Base-by-base conservation (phyloP, 148 eudicot genomes). In the Drosera capensis region DNA sequence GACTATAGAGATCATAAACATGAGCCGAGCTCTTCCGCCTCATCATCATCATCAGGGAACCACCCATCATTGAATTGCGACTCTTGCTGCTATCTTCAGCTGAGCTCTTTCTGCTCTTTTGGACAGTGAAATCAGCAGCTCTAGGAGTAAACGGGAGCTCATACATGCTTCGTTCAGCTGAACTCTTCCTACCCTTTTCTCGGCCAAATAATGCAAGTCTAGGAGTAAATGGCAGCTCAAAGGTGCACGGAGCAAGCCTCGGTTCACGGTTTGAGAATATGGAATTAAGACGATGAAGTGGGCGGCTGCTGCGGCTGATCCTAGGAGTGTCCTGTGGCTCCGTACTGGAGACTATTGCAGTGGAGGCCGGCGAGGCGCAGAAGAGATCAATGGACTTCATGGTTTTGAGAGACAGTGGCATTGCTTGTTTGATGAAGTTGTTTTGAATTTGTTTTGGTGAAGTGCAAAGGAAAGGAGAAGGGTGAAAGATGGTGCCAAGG, bases 301-400 rank as follows among this genome's bases (percentile, higher is more conserved):
- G 65, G 43, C 66, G 6, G 70, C 53, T 20, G 59, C 71, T 15
- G 31, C 57, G 72, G 20, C 69, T 71, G 41, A 71, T 62, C 55
- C 69, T 64, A 59, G 74, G 43, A 15, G 38, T 15, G 8, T 51
- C 64, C 22, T 65, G 78, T 44, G 71, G n/a, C n/a, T n/a, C 79
- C 48, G 62, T 64, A 68, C 71, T 80, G 1, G 95, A 74, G 25
- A 82, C 80, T 40, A 85, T 77, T 57, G 96, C 86, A 16, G 96
- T 86, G 46, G 93, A 81, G 20, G 96, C 72, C 21, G 92, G 93
- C 3, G 96, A 86, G 15, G 77, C 72, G 55, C 96, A 86, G 3
- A 68, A 81, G 1, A 86, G 50, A 44, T 86, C 93, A 54, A 75
- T 54, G 43, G 59, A 28, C 58, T 75, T 83, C 79, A 83, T 79